These are phyloP conservation scores for Oryza longistaminata DNA, from an alignment of 176 grass and related monocot genomes.

Conservation along the genomic window DNA sequence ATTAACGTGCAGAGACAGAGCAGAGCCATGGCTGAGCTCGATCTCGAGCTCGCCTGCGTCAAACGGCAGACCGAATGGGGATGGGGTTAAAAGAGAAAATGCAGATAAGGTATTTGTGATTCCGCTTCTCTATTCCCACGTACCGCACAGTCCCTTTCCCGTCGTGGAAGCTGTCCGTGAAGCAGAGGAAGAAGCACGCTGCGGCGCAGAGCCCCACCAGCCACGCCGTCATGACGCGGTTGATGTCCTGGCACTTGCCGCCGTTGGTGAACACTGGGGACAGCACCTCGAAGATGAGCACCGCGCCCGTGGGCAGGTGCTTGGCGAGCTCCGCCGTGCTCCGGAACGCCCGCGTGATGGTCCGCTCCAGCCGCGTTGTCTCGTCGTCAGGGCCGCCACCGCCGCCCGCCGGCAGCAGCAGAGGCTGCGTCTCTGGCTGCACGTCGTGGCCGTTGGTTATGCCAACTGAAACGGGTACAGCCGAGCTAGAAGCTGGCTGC, in stretches of 20 bases:
- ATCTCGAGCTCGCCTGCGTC: too few relatives aligned
- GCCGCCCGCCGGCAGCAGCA: background rate
- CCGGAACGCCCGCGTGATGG: slow-evolving; percentile 38
- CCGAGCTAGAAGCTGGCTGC: background rate
- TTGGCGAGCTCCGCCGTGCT: slow-evolving; percentile 47
- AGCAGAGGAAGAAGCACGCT: slow-evolving; percentile 49
- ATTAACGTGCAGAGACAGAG: too few relatives aligned
- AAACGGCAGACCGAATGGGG: too few relatives aligned
- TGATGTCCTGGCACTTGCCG: slow-evolving; percentile 30
- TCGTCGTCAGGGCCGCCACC: background rate
- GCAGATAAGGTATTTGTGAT: too few relatives aligned
- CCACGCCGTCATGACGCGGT: slow-evolving; percentile 42
- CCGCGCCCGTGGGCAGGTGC: slow-evolving; percentile 47
- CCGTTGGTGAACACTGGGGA: slow-evolving; percentile 46
- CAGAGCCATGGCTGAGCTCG: too few relatives aligned
- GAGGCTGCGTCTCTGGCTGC: slow-evolving; percentile 12
- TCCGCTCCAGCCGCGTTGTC: slow-evolving; percentile 19
- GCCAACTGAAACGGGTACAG: background rate
- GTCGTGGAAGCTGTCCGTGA: slow-evolving; percentile 53
- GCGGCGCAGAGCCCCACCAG: slow-evolving; percentile 45
- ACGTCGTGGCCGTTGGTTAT: background rate
- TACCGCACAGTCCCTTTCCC: slow-evolving; percentile 33
- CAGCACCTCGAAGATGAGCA: slow-evolving; percentile 50
- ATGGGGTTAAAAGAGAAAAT: too few relatives aligned
- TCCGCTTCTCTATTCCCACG: too few relatives aligned